Percentiles rank a stretch among this genome's conserved stretches.
phyloP scores from a whole-genome alignment of 441 rosid genomes.

The Populus hybrid region DNA sequence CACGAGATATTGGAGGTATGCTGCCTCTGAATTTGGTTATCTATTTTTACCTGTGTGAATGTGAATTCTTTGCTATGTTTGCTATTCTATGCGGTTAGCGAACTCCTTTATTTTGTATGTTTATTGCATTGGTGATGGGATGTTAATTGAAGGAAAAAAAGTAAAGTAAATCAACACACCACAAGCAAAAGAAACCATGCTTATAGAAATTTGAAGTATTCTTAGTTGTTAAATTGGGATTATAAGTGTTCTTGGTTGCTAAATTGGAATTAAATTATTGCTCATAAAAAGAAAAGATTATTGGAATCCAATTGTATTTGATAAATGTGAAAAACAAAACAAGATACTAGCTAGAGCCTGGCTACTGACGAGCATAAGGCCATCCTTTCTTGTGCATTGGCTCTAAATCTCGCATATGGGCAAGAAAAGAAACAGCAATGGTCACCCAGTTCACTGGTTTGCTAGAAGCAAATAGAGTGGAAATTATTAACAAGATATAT shows the following conservation, averaged over 20 bases:
- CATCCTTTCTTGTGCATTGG: neutral
- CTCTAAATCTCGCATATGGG: neutral
- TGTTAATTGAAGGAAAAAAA: neutral
- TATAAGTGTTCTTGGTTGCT: neutral
- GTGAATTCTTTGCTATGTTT: conserved; percentile 6
- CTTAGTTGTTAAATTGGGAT: neutral
- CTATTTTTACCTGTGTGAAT: conserved; percentile 11
- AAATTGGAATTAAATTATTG: neutral
- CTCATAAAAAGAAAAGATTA: neutral
- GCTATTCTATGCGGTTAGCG: neutral
- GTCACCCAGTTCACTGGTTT: neutral
- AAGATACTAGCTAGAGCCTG: neutral
- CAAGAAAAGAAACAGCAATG: neutral
- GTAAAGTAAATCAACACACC: neutral
- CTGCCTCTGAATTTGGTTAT: conserved; percentile 21
- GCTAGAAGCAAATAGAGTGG: neutral
- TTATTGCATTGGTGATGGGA: conserved; percentile 4
- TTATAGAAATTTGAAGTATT: neutral
- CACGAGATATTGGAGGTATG: conserved; percentile 92
- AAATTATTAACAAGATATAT: neutral
- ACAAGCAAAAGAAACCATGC: neutral
- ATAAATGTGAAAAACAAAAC: neutral
- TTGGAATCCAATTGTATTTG: neutral
- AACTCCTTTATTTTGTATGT: neutral
- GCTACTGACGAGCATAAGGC: neutral